Percentiles rank a stretch among this genome's conserved stretches.
These are phyloP conservation scores for Trichoderma pleuroti DNA, from an alignment of 2,329 filamentous ascomycete species.

Conservation along the genomic window DNA sequence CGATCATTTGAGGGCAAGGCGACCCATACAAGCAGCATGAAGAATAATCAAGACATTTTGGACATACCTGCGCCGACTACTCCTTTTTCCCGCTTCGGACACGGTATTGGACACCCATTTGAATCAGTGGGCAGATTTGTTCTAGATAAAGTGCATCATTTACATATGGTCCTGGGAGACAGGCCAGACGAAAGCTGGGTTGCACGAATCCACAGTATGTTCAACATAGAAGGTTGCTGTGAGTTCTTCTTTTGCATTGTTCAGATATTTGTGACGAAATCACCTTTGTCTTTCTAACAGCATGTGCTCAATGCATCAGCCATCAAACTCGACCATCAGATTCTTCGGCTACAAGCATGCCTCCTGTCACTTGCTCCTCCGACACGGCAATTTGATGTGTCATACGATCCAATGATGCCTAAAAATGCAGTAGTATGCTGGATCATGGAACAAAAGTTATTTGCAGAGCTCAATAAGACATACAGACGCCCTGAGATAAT, in stretches of 20 bases:
- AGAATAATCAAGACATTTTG: too few species aligned
- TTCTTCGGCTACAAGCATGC: neutral
- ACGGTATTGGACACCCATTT: neutral
- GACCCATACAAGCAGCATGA: too few species aligned
- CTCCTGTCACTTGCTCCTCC: neutral
- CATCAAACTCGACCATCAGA: neutral
- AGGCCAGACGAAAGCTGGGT: neutral
- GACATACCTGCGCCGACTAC: accelerated
- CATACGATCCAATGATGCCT: neutral
- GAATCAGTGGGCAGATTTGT: neutral
- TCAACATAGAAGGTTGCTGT: accelerated
- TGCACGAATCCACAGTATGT: neutral
- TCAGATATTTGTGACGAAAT: too few species aligned
- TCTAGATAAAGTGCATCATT: neutral
- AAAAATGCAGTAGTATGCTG: neutral
- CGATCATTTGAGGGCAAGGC: too few species aligned
- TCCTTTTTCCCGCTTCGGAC: accelerated
- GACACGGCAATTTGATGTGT: neutral
- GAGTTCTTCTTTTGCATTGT: too few species aligned
- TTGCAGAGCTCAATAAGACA: neutral
- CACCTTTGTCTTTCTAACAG: too few species aligned
- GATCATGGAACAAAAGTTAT: neutral
- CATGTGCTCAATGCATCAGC: neutral
- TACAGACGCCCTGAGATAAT: neutral
- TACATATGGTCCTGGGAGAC: neutral